Base-by-base conservation (phyloP, 495 filamentous ascomycete species). In the Tuber melanosporum region DNA sequence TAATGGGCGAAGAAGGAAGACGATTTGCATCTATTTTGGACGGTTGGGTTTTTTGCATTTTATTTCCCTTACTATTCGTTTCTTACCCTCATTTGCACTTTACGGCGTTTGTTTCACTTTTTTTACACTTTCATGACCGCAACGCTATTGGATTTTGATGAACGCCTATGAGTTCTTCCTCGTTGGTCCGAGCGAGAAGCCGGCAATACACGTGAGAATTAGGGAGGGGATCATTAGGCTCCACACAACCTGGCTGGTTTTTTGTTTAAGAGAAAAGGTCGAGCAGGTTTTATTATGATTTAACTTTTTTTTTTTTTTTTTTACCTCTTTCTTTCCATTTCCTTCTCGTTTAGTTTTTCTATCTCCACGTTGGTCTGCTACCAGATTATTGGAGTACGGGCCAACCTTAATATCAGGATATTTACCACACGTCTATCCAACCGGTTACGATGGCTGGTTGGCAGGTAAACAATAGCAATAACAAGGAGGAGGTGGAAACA, bases 21-120 rank as follows among this genome's bases (percentile, higher is more conserved):
- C 42, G 44, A 75, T 71, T 41, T 57, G 32, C 74, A 74, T 75
- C 57, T 78, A 49, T 79, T 49, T 79, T 71, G 74, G 74, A 46
- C 43, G 44, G 42, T 36, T 42, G 45, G 46, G 41, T 78, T 78
- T 78, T 62, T 78, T 78, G 76, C 71, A 32, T 72, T 79, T 79
- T 73, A 76, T 57, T 73, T 70, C 22, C 62, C 66, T 75, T 69
- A 71, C 1, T 26, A 46, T 76, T 74, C 43, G 15, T 80, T 71
- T 73, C 77, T 76, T 73, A 74, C 78, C 66, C 47, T 79, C 77
- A 71, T 76, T 79, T 79, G 46, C 71, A 80, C 66, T 45, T 45
- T 62, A 71, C 52, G 78, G 78, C 77, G 78, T 80, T 80, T 46
- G 79, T 79, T 62, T 62, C 73, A 73, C 72, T 70, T 71, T 75